Conservation (phyloP, 1,139 yeast genomes). For the Yamadazyma dushanensis region DNA sequence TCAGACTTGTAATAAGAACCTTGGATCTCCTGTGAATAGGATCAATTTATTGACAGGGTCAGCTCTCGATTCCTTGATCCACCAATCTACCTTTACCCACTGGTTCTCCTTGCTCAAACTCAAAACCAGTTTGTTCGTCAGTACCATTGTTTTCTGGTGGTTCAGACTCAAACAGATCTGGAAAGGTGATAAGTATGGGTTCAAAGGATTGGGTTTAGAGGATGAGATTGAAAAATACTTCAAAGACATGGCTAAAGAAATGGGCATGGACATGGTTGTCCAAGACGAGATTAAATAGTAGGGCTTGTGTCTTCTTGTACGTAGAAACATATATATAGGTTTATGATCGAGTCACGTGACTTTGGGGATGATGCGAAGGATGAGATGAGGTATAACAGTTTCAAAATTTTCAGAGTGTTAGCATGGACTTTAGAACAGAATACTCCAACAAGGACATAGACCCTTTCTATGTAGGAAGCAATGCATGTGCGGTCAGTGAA, state of each 20-base stretch:
- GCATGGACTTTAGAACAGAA: constrained; percentile 38
- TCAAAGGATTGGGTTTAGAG: constrained; percentile 43
- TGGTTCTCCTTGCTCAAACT: constrained; percentile 31
- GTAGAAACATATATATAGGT: neutral
- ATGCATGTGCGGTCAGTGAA: constrained; percentile 67
- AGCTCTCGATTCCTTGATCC: constrained; percentile 37
- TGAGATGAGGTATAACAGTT: constrained; percentile 6
- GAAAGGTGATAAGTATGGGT: constrained; percentile 32
- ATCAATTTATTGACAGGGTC: constrained; percentile 60
- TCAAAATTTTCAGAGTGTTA: constrained; percentile 6
- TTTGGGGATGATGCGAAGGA: neutral
- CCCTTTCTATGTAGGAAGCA: constrained; percentile 87
- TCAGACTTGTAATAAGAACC: constrained; percentile 63
- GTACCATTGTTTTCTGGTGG: constrained; percentile 43
- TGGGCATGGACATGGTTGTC: constrained; percentile 34
- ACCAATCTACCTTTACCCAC: constrained; percentile 19
- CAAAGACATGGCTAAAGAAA: constrained; percentile 39
- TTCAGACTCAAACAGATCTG: constrained; percentile 42
- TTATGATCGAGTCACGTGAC: constrained; percentile 3
- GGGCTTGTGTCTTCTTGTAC: no score
- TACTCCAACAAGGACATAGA: constrained; percentile 36
- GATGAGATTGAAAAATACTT: constrained; percentile 48
- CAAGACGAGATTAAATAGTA: constrained; percentile 5
- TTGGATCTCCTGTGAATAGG: constrained; percentile 75
- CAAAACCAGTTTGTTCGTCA: constrained; percentile 36